Evolutionary conservation across 345 rosid genomes (phyloP).

Genomic region (Murraya koenigii): DNA sequence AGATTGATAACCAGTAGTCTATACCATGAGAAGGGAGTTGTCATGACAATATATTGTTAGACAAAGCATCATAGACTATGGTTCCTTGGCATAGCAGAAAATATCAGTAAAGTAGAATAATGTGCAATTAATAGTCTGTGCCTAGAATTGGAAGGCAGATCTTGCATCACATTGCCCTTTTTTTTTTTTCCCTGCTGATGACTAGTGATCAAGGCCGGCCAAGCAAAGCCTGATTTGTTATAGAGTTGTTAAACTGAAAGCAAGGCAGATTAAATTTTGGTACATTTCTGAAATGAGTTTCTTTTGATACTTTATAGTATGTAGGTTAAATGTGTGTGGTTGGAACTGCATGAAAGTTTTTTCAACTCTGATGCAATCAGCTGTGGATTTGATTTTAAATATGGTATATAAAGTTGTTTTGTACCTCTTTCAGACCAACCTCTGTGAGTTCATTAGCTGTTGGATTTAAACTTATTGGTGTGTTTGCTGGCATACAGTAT

Average conservation of each 20-base stretch:
- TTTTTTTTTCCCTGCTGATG: not conserved
- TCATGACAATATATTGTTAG: not conserved
- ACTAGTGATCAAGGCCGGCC: not conserved
- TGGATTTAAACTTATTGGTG: slow-evolving; percentile 5
- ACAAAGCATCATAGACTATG: not conserved
- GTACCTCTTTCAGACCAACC: not conserved
- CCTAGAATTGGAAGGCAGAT: not conserved
- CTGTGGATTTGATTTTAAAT: not conserved
- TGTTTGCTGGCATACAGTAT: slow-evolving; percentile 40
- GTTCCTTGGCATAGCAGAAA: not conserved
- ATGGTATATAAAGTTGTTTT: not conserved
- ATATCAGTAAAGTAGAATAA: not conserved
- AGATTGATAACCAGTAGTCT: not conserved
- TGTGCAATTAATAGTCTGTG: not conserved
- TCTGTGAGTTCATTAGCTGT: not conserved
- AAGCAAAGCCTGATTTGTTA: not conserved
- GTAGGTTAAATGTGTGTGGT: not conserved
- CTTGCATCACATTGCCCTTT: not conserved
- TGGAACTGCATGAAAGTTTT: not conserved
- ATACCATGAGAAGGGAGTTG: not conserved
- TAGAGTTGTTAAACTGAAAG: not conserved
- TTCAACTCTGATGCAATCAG: not conserved
- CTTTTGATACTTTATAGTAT: not conserved
- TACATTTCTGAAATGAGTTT: not conserved
- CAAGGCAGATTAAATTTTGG: not conserved